phyloP scores from a whole-genome alignment of 1,139 yeast species.

The Candida sp. region DNA sequence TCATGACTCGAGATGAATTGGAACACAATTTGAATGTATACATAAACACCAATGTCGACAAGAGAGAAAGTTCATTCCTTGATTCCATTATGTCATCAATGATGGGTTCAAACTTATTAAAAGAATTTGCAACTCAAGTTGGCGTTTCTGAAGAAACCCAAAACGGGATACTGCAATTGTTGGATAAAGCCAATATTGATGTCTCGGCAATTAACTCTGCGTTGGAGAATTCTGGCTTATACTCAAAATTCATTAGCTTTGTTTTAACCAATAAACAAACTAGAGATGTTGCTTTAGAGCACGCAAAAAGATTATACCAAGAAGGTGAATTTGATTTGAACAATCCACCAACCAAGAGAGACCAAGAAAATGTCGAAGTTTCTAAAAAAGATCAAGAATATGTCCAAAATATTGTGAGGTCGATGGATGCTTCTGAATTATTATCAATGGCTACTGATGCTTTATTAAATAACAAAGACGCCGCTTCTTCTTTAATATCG shows the following conservation, averaged over 20 bases:
- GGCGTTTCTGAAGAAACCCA: constrained; percentile 7
- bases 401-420: constrained; percentile 16
- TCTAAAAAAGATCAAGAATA: constrained; percentile 19
- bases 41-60: neutral
- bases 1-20: constrained; percentile 1
- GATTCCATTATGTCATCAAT: constrained; percentile 4
- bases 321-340: constrained; percentile 12
- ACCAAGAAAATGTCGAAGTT: constrained; percentile 5
- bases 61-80: constrained; percentile 1
- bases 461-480: constrained; percentile 19
- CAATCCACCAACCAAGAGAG: constrained; percentile 5
- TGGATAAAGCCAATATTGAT: constrained; percentile 14
- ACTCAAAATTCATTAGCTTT: constrained; percentile 17
- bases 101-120: constrained; percentile 9
- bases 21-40: neutral
- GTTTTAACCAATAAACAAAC: constrained; percentile 21
- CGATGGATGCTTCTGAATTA: constrained; percentile 21
- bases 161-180: constrained; percentile 12
- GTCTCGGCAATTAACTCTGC: constrained; percentile 13
- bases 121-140: constrained; percentile 8
- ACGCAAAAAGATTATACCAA: constrained; percentile 16
- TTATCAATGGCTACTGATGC: constrained; percentile 17
- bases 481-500: constrained; percentile 17
- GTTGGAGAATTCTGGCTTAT: constrained; percentile 15
- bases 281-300: constrained; percentile 12